Percentiles rank a stretch among this genome's conserved stretches.
Conservation (phyloP, 2,329 filamentous ascomycete genomes). For the Aspergillus puulaauensis region DNA sequence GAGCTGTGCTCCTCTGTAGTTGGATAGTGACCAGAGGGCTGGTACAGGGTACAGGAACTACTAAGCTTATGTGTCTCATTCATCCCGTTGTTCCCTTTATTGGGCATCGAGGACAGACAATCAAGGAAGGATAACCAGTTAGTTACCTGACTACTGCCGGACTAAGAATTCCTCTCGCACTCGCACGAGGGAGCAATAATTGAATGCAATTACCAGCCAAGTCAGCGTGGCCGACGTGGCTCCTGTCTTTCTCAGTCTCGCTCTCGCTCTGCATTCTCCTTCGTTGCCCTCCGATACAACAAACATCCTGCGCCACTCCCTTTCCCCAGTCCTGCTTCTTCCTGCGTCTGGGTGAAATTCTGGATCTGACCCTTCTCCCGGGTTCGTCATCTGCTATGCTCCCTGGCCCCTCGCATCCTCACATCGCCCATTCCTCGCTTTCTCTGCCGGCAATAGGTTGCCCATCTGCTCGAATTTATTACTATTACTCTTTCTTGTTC, state of each 20-base stretch:
- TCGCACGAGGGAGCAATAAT: no score
- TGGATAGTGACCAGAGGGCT: no score
- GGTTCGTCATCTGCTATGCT: slow-evolving; percentile 18
- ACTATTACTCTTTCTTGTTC: slow-evolving; percentile 1
- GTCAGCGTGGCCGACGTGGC: slow-evolving; percentile 12
- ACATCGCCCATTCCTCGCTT: slow-evolving; percentile 4
- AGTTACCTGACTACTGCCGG: no score
- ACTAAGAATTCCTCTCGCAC: no score
- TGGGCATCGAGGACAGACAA: neutral
- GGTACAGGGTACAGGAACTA: no score
- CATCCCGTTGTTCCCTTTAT: neutral
- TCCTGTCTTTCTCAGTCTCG: slow-evolving; percentile 5
- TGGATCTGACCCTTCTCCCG: slow-evolving; percentile 3
- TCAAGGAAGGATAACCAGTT: neutral
- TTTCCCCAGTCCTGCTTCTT: neutral
- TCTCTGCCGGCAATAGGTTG: neutral
- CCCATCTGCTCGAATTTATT: neutral
- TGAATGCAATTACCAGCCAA: neutral
- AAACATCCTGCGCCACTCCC: slow-evolving; percentile 13
- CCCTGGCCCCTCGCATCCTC: slow-evolving; percentile 15
- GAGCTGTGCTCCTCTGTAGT: no score
- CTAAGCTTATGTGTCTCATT: neutral
- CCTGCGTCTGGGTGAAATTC: neutral
- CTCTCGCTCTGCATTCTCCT: slow-evolving; percentile 13
- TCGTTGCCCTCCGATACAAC: slow-evolving; percentile 16